These are phyloP conservation scores for Furcasterigmium furcatum DNA, from an alignment of 2,329 filamentous ascomycete genomes.

Conservation along the genomic window DNA sequence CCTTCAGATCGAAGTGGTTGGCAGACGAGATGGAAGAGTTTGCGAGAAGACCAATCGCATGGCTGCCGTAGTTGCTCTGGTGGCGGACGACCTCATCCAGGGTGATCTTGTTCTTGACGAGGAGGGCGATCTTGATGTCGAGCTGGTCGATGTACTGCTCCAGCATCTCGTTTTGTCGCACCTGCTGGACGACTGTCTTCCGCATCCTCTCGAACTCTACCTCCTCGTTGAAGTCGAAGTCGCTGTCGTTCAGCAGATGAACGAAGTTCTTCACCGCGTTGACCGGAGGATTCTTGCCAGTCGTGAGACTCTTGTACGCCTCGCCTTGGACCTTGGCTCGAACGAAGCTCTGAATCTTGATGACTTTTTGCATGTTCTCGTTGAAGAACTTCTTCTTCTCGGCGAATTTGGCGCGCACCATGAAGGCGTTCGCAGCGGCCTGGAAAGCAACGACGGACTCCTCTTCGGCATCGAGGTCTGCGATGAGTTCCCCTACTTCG, in stretches of 20 bases:
- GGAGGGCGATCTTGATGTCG: slow-evolving; percentile 96
- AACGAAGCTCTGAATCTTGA: slow-evolving; percentile 98
- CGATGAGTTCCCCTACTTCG: slow-evolving; percentile 69
- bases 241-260: slow-evolving; percentile 94
- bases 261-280: slow-evolving; percentile 98
- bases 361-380: slow-evolving; percentile 97
- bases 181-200: slow-evolving; percentile 95
- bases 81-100: slow-evolving; percentile 96
- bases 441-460: slow-evolving; percentile 74
- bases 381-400: slow-evolving; percentile 88
- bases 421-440: slow-evolving; percentile 65
- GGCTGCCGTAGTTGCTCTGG: slow-evolving; percentile 92
- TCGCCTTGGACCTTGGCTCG: slow-evolving; percentile 93
- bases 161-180: slow-evolving; percentile 92
- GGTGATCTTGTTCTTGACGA: slow-evolving; percentile 99
- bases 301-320: slow-evolving; percentile 95
- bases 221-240: slow-evolving; percentile 98
- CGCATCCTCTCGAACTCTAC: slow-evolving; percentile 93
- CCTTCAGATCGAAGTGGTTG: slow-evolving; percentile 94
- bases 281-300: slow-evolving; percentile 93
- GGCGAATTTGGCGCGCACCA: slow-evolving; percentile 72
- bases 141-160: slow-evolving; percentile 98
- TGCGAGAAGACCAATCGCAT: slow-evolving; percentile 78
- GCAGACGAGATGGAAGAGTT: slow-evolving; percentile 86
- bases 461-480: slow-evolving; percentile 79